A percentile compares a stretch with the other conserved stretches of the same genome.
Conservation (phyloP, 1,284 basidiomycete genomes). For the Cystobasidiaceae sp. region DNA sequence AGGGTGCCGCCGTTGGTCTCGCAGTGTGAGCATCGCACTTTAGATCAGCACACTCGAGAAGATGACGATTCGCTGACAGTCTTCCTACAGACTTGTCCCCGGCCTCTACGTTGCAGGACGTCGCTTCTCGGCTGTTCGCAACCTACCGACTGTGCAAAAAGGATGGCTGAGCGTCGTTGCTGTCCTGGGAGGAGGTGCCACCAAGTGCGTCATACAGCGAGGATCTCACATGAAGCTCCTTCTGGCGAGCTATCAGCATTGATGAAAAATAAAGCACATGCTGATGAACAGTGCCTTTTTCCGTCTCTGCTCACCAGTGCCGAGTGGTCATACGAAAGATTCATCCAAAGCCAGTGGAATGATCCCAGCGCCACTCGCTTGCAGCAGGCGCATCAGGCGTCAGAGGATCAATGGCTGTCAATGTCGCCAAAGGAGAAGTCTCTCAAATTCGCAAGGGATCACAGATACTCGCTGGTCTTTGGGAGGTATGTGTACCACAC, state of each 20-base stretch:
- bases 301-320: conserved; percentile 3
- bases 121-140: conserved; percentile 19
- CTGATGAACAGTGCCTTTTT: neutral
- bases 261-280: neutral
- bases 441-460: conserved; percentile 9
- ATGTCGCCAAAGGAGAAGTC: conserved; percentile 28
- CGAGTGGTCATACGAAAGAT: conserved; percentile 22
- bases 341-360: conserved; percentile 18
- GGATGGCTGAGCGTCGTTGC: conserved; percentile 14
- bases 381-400: neutral
- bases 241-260: neutral
- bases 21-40: conserved; percentile 5
- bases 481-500: conserved; percentile 5
- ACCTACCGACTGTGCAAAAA: conserved; percentile 23
- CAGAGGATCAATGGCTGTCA: conserved; percentile 15
- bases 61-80: neutral
- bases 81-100: conserved; percentile 18
- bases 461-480: conserved; percentile 20
- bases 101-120: conserved; percentile 19
- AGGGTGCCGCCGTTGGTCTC: conserved; percentile 23
- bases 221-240: neutral
- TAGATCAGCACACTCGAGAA: neutral
- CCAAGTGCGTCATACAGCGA: conserved; percentile 3
- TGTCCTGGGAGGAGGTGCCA: conserved; percentile 18
- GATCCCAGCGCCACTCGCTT: conserved; percentile 17